These are phyloP conservation scores for Aspergillus sojae DNA, from an alignment of 2,329 filamentous ascomycete species.

Conservation along the genomic window DNA sequence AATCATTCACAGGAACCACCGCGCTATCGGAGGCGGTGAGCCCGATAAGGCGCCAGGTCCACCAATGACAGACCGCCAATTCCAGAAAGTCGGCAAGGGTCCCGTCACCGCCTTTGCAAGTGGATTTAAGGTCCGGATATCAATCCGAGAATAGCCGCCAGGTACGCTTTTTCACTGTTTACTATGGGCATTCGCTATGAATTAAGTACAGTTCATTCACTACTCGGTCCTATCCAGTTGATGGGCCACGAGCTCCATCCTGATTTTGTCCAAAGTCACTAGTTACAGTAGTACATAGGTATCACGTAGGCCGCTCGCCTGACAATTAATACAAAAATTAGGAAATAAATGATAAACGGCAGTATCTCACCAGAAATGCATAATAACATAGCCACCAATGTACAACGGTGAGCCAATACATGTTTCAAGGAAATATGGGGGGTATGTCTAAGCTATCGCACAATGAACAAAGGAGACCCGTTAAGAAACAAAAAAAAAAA, in stretches of 20 bases:
- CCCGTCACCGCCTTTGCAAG: constrained; percentile 15
- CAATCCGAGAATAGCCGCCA: background rate
- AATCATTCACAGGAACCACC: constrained; percentile 19
- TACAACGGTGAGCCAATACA: constrained; percentile 10
- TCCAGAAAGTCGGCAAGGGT: background rate
- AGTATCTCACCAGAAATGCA: constrained; percentile 15
- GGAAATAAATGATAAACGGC: constrained; percentile 2
- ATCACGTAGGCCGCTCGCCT: constrained; percentile 14
- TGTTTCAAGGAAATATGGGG: constrained; percentile 14
- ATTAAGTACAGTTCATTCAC: background rate
- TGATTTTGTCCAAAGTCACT: constrained; percentile 5
- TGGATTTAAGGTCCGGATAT: background rate
- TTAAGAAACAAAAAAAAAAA: background rate
- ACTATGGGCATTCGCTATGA: no score
- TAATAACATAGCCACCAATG: constrained; percentile 8
- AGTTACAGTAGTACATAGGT: constrained; percentile 9
- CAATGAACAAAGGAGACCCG: constrained; percentile 20
- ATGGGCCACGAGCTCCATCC: background rate
- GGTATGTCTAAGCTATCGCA: constrained; percentile 17
- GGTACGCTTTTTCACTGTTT: background rate
- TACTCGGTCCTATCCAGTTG: background rate
- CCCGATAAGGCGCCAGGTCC: constrained; percentile 28
- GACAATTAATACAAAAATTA: constrained; percentile 21
- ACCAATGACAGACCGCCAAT: constrained; percentile 23
- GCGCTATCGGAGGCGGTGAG: constrained; percentile 40